phyloP scores from a whole-genome alignment of 768 basidiomycete species.

The Lactarius sanguifluus region DNA sequence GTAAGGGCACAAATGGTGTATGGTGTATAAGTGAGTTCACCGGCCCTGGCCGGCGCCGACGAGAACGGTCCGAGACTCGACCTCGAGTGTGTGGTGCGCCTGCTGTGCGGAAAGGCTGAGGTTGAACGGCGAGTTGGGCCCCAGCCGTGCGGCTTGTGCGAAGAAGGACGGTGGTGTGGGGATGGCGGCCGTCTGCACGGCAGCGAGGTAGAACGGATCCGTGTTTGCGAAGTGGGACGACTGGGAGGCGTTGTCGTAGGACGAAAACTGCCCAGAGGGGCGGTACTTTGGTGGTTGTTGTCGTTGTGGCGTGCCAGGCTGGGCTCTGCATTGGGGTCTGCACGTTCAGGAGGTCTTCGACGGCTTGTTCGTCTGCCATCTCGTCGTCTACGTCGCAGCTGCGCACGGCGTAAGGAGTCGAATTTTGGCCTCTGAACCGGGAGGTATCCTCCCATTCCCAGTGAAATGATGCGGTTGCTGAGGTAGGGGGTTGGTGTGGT shows the following conservation, averaged over 20 bases:
- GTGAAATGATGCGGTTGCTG: constrained; percentile 35
- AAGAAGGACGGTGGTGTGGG: constrained; percentile 24
- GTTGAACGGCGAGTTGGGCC: constrained; percentile 27
- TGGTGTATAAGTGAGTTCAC: constrained; percentile 1
- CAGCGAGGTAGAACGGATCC: constrained; percentile 52
- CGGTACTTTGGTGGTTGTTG: constrained; percentile 21
- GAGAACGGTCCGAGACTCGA: constrained; percentile 26
- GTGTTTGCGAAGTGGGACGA: constrained; percentile 44
- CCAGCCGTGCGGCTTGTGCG: constrained; percentile 23
- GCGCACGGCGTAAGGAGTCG: constrained; percentile 15
- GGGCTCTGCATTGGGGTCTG: constrained; percentile 34
- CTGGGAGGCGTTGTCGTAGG: constrained; percentile 16
- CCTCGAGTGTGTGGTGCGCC: constrained; percentile 22
- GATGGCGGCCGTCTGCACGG: constrained; percentile 36
- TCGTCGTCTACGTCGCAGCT: constrained; percentile 38
- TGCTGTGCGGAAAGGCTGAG: constrained; percentile 21
- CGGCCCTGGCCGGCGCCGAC: constrained; percentile 28
- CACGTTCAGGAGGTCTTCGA: constrained; percentile 45
- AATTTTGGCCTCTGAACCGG: constrained; percentile 12
- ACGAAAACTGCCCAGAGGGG: constrained; percentile 27
- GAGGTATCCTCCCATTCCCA: constrained; percentile 33
- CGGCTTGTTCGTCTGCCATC: constrained; percentile 45
- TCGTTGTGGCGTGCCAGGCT: constrained; percentile 7
- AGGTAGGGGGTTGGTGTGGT: constrained; percentile 41
- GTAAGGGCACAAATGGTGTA: background rate